A percentile compares a stretch with the other conserved stretches of the same genome.
These are phyloP conservation scores for Tolypocladium cylindrosporum DNA, from an alignment of 2,329 filamentous ascomycete genomes.

Conservation along the genomic window DNA sequence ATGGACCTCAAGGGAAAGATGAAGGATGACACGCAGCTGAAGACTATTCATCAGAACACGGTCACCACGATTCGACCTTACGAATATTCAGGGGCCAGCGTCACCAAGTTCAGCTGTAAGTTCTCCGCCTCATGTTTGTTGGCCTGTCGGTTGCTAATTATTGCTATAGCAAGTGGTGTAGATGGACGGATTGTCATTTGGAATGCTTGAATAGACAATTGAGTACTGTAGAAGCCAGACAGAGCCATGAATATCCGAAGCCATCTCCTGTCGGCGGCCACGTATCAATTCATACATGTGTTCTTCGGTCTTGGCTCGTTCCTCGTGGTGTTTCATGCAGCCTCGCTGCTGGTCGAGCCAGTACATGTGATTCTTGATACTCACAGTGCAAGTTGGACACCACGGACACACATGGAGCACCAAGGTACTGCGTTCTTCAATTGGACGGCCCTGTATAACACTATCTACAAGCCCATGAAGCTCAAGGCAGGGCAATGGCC, in stretches of 20 bases:
- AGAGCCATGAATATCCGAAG: not conserved
- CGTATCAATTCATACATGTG: not conserved
- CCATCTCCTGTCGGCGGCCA: not conserved
- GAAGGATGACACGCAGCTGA: conserved; percentile 87
- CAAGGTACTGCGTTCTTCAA: not conserved
- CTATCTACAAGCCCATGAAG: not conserved
- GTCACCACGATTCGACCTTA: conserved; percentile 77
- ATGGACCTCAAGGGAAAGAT: conserved; percentile 96
- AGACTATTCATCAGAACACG: conserved; percentile 94
- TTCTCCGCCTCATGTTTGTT: conserved; percentile 11
- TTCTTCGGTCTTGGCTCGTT: not conserved
- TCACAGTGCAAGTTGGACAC: not conserved
- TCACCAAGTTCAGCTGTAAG: conserved; percentile 83
- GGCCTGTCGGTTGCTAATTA: conserved; percentile 14
- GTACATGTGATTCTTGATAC: not conserved
- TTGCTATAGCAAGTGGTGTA: conserved; percentile 59
- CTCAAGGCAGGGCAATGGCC: conserved; percentile 63
- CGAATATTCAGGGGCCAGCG: conserved; percentile 51
- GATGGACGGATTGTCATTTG: conserved; percentile 77
- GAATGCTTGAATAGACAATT: conserved; percentile 40
- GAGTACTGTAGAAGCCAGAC: not conserved
- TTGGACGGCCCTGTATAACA: not conserved
- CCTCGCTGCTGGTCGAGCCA: not conserved
- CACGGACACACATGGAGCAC: not conserved
- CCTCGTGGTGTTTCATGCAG: not conserved